Conservation (phyloP, 257 asterid genomes). For the Gentiana straminea region DNA sequence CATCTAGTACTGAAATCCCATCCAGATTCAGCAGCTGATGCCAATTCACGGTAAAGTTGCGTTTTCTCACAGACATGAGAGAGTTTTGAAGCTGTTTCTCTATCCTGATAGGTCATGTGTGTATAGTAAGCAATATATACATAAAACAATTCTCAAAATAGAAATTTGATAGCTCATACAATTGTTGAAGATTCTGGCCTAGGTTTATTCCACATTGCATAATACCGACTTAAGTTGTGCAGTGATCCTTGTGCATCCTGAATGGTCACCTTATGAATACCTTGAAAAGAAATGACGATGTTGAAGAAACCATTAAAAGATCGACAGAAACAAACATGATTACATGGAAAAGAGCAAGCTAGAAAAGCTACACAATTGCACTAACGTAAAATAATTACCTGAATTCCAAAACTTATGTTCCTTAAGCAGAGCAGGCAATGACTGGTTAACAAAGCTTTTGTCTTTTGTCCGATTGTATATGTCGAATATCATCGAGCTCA, state of each 20-base stretch:
- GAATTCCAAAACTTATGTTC: conserved; percentile 76
- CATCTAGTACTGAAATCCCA: conserved; percentile 94
- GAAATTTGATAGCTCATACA: conserved; percentile 23
- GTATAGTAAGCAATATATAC: neutral
- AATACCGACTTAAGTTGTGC: conserved; percentile 57
- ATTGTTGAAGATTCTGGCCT: conserved; percentile 76
- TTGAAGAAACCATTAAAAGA: conserved; percentile 3
- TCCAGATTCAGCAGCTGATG: conserved; percentile 86
- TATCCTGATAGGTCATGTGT: conserved; percentile 34
- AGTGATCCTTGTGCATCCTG: conserved; percentile 44
- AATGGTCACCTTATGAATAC: conserved; percentile 58
- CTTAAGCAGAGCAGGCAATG: conserved; percentile 64
- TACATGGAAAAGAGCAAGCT: neutral
- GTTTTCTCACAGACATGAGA: conserved; percentile 33
- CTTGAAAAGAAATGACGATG: conserved; percentile 22
- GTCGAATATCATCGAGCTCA: conserved; percentile 70
- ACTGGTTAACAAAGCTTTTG: conserved; percentile 24
- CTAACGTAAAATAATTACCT: conserved; percentile 35
- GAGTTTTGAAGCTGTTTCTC: conserved; percentile 55
- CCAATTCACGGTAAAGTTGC: conserved; percentile 56
- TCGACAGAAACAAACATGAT: neutral
- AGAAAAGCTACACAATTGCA: no score
- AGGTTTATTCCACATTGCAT: conserved; percentile 79
- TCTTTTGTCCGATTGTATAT: conserved; percentile 51
- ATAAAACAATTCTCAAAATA: neutral